These are phyloP conservation scores for Scortechinia acanthostroma DNA, from an alignment of 2,329 filamentous ascomycete species.

Conservation along the genomic window DNA sequence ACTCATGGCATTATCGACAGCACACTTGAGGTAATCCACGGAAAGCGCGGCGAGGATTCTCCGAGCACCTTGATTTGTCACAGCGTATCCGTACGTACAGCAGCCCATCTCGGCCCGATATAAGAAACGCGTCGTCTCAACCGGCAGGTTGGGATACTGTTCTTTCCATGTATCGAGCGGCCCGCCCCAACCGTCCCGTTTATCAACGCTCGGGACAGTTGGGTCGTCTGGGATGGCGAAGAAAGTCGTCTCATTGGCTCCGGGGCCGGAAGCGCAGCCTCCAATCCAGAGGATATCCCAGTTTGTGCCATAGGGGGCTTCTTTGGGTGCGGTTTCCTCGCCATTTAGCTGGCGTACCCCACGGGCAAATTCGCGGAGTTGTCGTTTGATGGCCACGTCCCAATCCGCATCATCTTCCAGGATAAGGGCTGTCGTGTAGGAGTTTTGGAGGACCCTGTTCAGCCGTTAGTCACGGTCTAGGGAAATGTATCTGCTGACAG, in stretches of 20 bases:
- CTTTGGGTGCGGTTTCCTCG: neutral
- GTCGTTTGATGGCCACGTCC: neutral
- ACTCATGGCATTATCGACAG: neutral
- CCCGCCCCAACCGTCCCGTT: neutral
- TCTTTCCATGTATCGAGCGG: neutral
- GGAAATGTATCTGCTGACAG: too few species aligned
- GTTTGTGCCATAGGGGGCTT: neutral
- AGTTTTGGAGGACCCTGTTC: neutral
- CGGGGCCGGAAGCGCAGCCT: neutral
- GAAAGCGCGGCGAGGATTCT: neutral
- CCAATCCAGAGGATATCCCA: constrained; percentile 1
- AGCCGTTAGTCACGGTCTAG: neutral
- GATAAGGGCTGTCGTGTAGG: neutral
- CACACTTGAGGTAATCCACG: neutral
- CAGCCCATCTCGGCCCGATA: neutral
- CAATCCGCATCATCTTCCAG: neutral
- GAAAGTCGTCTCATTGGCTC: neutral
- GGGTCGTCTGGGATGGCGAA: neutral
- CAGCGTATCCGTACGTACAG: neutral
- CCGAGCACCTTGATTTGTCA: neutral
- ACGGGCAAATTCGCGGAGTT: neutral
- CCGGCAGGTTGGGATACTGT: too few species aligned
- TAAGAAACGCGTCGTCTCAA: neutral
- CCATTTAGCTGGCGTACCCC: neutral
- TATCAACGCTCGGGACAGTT: neutral